Percentiles rank a stretch among this genome's conserved stretches.
phyloP scores from a whole-genome alignment of 2,329 filamentous ascomycete genomes.

The Fusarium gaditjirri region DNA sequence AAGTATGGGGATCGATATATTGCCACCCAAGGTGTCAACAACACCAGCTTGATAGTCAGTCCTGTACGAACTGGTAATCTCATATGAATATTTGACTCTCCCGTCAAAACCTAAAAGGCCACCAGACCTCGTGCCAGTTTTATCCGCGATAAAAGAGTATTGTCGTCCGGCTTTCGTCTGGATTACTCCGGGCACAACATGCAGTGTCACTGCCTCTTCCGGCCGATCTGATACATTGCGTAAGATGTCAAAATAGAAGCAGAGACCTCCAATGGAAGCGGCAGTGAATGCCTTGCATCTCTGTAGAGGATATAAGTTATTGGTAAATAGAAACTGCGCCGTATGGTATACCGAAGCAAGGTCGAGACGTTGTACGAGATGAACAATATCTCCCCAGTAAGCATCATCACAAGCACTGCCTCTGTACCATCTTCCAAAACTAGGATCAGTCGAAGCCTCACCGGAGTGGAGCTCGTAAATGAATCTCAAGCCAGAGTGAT shows the following conservation, averaged over 20 bases:
- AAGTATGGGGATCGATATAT: rapidly evolving
- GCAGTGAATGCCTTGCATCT: not conserved
- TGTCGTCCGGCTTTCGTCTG: rapidly evolving
- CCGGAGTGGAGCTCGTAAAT: rapidly evolving
- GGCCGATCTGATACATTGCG: not conserved
- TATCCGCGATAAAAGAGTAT: rapidly evolving
- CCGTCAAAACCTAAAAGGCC: rapidly evolving
- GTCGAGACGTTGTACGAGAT: not conserved
- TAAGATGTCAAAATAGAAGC: not conserved
- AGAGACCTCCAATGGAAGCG: rapidly evolving
- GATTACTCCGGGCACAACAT: not conserved
- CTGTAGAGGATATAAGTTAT: rapidly evolving
- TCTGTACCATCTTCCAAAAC: not conserved
- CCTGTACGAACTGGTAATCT: not conserved
- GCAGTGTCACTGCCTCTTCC: rapidly evolving
- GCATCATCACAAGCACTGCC: rapidly evolving
- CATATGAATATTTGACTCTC: not conserved
- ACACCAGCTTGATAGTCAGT: not conserved
- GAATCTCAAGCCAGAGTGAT: not conserved
- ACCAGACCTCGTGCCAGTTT: rapidly evolving
- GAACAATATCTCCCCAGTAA: not conserved
- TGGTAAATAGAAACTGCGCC: not conserved
- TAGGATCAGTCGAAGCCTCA: rapidly evolving
- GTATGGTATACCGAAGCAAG: not conserved
- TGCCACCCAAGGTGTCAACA: rapidly evolving